phyloP scores from a whole-genome alignment of 495 filamentous ascomycete species.

The Penicillium goetzii region DNA sequence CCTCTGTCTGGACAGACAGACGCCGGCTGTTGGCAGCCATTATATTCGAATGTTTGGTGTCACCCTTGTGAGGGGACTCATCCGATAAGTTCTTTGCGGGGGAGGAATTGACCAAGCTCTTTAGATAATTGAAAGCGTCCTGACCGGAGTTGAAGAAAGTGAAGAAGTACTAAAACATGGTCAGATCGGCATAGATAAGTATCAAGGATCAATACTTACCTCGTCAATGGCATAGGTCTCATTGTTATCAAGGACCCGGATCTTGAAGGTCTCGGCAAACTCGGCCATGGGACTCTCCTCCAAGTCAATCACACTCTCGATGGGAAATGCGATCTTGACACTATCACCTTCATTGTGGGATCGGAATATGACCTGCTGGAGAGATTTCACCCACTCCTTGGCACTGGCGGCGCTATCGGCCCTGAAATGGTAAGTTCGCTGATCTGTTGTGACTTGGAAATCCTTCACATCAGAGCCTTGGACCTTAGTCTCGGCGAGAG shows the following conservation, averaged over 20 bases:
- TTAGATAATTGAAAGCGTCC: constrained; percentile 81
- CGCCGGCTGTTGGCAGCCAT: constrained; percentile 36
- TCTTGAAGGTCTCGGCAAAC: constrained; percentile 91
- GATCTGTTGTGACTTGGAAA: constrained; percentile 81
- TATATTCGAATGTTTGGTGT: constrained; percentile 28
- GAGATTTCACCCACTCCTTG: constrained; percentile 94
- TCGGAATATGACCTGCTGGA: constrained; percentile 94
- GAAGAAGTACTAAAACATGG: constrained; percentile 77
- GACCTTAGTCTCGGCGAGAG: constrained; percentile 66
- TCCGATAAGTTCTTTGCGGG: constrained; percentile 44
- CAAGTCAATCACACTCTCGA: constrained; percentile 86
- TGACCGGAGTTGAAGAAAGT: constrained; percentile 89
- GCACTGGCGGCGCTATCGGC: constrained; percentile 88
- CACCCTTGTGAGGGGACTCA: constrained; percentile 3
- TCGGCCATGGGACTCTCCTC: constrained; percentile 92
- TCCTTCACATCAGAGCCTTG: constrained; percentile 68
- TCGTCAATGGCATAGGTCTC: constrained; percentile 96
- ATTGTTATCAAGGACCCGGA: constrained; percentile 86
- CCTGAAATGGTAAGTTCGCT: constrained; percentile 83
- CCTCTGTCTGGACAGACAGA: constrained; percentile 27
- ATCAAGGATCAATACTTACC: constrained; percentile 52
- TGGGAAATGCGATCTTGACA: constrained; percentile 91
- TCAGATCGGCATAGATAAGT: background rate
- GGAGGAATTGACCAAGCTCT: constrained; percentile 70
- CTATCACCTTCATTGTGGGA: constrained; percentile 97